Conservation (phyloP, 2,329 filamentous ascomycete species). For the Huntiella bhutanensis region DNA sequence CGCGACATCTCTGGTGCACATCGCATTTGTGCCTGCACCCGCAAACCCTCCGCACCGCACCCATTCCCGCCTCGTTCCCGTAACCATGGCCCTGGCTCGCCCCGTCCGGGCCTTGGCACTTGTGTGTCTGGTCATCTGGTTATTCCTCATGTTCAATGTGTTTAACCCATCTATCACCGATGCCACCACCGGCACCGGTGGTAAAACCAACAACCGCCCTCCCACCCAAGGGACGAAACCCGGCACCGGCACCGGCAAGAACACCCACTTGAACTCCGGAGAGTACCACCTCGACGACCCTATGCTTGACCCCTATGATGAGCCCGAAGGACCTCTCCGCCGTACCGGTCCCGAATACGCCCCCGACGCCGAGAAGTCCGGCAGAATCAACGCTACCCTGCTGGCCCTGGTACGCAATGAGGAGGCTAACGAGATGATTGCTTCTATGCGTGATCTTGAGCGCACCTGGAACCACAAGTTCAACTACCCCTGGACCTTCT, state of each 20-base stretch:
- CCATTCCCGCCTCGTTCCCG: conserved; percentile 9
- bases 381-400: conserved; percentile 83
- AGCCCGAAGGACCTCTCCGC: conserved; percentile 60
- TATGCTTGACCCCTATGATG: conserved; percentile 64
- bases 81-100: conserved; percentile 64
- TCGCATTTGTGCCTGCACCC: not conserved
- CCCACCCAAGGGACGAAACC: not conserved
- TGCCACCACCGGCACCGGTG: conserved; percentile 19
- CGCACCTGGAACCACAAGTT: conserved; percentile 95
- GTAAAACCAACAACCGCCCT: not conserved
- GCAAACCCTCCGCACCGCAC: not conserved
- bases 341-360: conserved; percentile 62
- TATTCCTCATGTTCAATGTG: conserved; percentile 62
- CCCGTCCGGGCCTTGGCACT: conserved; percentile 65
- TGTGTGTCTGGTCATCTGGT: conserved; percentile 51
- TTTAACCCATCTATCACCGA: conserved; percentile 37
- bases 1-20: not conserved
- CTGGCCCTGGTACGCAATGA: conserved; percentile 83
- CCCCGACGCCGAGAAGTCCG: conserved; percentile 52
- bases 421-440: conserved; percentile 66
- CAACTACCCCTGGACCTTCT: conserved; percentile 99
- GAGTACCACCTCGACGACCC: conserved; percentile 60
- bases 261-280: conserved; percentile 14
- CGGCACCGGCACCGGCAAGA: conserved; percentile 1
- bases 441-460: conserved; percentile 81